phyloP scores from a whole-genome alignment of 192 early-diverging fungal species.

The Podila minutissima region DNA sequence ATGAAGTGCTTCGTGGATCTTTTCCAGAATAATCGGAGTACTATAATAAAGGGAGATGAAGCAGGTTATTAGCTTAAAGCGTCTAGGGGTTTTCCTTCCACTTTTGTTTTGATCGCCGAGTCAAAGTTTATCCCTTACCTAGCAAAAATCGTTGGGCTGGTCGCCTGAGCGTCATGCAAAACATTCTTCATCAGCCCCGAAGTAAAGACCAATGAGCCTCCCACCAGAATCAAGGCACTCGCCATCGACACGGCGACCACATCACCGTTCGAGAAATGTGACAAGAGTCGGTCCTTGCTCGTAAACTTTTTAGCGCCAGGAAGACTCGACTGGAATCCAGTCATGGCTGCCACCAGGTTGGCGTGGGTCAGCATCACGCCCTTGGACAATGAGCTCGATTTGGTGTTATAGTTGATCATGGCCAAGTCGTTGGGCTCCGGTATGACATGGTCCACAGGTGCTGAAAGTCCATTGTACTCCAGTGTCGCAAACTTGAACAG shows the following conservation, averaged over 20 bases:
- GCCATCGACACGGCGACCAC: slow-evolving; percentile 32
- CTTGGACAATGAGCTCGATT: slow-evolving; percentile 63
- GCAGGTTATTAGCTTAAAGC: not conserved
- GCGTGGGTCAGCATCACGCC: slow-evolving; percentile 87
- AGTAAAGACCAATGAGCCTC: slow-evolving; percentile 34
- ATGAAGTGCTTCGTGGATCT: slow-evolving; percentile 41
- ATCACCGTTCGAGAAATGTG: slow-evolving; percentile 46
- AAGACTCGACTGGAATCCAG: slow-evolving; percentile 24
- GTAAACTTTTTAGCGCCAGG: slow-evolving; percentile 23
- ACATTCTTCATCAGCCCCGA: slow-evolving; percentile 49
- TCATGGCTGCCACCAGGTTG: slow-evolving; percentile 77
- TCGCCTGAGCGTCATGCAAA: slow-evolving; percentile 34
- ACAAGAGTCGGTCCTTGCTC: slow-evolving; percentile 32
- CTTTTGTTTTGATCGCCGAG: too few species aligned
- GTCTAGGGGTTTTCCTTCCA: too few species aligned
- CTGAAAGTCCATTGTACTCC: slow-evolving; percentile 18
- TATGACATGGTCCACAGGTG: slow-evolving; percentile 16
- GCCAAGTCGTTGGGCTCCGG: slow-evolving; percentile 39
- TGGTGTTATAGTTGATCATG: slow-evolving; percentile 51
- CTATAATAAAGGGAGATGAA: not conserved
- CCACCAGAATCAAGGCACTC: slow-evolving; percentile 29
- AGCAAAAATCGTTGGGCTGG: slow-evolving; percentile 37
- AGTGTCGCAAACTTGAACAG: slow-evolving; percentile 27
- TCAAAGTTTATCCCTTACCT: slow-evolving; percentile 10
- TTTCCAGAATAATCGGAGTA: slow-evolving; percentile 39